Evolutionary conservation across 805 yeast species (phyloP), one percentile per base, ranked within the genome.

Genomic region (Suhomyces sp.): DNA sequence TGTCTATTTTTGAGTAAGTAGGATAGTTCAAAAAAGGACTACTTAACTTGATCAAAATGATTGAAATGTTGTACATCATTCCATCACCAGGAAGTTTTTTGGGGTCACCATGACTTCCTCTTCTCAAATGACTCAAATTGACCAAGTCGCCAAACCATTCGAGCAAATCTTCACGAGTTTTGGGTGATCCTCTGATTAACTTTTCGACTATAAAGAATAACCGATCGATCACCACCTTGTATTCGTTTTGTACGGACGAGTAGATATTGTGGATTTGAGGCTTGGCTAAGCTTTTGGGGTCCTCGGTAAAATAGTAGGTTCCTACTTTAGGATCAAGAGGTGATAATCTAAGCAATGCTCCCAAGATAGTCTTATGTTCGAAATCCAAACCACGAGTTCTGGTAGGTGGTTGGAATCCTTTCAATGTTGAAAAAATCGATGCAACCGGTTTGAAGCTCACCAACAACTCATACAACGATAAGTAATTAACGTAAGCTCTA

Each of bases 51-150:
- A 87, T 78, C 54, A 91, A 70, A 1, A 92, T 73, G 54, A 83
- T 64, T 0, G 91, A 75, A 15, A 90, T 77, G 68, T 93, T 93
- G 49, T 85, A 75, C 87, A 91, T 87, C 55, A 94, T 79, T 1
- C 90, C 90, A 71, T 93, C 90, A 6, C 89, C 77, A 1, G 96
- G 84, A 47, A 88, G 72, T 51, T 82, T 79, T 13, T 76, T 73
- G 10, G 82, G 79, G 59, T 86, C 84, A 2, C 92, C 86, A 65
- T 89, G 96, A 56, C 86, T 84, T 48, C 97, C 97, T 60, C 89
- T 80, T 70, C 98, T 83, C 58, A 89, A 78, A 67, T 91, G 97
- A 64, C 92, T 91, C 47, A 81, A 77, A 60, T 93, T 89, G n/a
- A 89, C 80, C 40, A 90, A 77, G 24, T 78, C 78, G 1, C 88